Conservation (phyloP, 2,329 filamentous ascomycete genomes). For the Alternaria solani region DNA sequence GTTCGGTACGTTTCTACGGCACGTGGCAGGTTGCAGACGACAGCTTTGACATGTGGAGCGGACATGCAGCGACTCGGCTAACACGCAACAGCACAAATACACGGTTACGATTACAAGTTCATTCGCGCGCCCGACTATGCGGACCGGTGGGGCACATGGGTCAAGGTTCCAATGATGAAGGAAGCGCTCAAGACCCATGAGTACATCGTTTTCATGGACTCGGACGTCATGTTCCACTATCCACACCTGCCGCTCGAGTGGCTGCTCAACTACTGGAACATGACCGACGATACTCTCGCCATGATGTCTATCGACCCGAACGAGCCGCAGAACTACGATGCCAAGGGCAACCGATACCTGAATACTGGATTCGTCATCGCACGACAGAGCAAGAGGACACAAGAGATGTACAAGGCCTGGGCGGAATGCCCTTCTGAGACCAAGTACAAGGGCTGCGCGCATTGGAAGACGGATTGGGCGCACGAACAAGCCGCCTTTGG, state of each 20-base stretch:
- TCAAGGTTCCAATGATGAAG: slow-evolving; percentile 59
- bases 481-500: slow-evolving; percentile 52
- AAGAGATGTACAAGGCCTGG: slow-evolving; percentile 51
- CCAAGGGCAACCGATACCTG: slow-evolving; percentile 50
- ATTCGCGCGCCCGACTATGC: slow-evolving; percentile 54
- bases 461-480: slow-evolving; percentile 48
- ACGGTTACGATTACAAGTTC: slow-evolving; percentile 61
- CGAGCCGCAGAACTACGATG: slow-evolving; percentile 54
- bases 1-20: slow-evolving; percentile 36
- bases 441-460: slow-evolving; percentile 45
- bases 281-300: slow-evolving; percentile 55
- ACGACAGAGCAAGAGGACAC: slow-evolving; percentile 49
- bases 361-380: slow-evolving; percentile 58
- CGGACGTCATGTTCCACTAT: slow-evolving; percentile 59
- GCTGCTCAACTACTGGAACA: slow-evolving; percentile 61
- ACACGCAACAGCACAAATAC: slow-evolving; percentile 52
- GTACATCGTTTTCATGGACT: slow-evolving; percentile 60
- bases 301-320: slow-evolving; percentile 59
- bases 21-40: background rate
- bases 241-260: slow-evolving; percentile 59
- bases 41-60: background rate
- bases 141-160: slow-evolving; percentile 58
- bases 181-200: slow-evolving; percentile 52
- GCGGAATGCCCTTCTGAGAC: slow-evolving; percentile 49
- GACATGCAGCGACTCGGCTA: slow-evolving; percentile 10